A percentile compares a stretch with the other conserved stretches of the same genome.
These are phyloP conservation scores for Claviceps arundinis DNA, from an alignment of 2,329 filamentous ascomycete species.

Conservation along the genomic window DNA sequence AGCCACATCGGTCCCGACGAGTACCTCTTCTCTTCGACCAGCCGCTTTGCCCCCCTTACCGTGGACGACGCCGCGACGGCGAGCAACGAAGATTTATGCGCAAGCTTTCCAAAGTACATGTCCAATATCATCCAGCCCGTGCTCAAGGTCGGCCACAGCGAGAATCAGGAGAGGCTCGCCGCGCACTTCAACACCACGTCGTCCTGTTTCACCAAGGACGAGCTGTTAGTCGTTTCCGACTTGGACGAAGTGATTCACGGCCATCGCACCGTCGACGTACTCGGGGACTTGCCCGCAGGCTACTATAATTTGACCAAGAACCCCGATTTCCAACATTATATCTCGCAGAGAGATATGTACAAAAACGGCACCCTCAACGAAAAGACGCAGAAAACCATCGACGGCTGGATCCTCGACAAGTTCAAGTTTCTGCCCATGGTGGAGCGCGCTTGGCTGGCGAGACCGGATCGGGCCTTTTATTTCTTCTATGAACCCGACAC, in stretches of 20 bases:
- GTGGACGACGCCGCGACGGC: constrained; percentile 13
- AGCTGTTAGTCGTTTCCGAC: constrained; percentile 38
- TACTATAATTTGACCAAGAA: constrained; percentile 22
- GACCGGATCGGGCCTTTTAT: constrained; percentile 38
- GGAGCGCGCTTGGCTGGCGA: constrained; percentile 32
- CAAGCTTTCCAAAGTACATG: constrained; percentile 19
- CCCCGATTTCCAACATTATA: constrained; percentile 25
- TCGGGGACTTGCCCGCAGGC: constrained; percentile 14
- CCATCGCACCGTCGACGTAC: constrained; percentile 30
- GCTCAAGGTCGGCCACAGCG: constrained; percentile 21
- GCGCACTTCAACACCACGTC: constrained; percentile 39
- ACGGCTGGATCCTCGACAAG: constrained; percentile 40
- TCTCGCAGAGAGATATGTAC: constrained; percentile 24
- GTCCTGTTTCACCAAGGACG: constrained; percentile 29
- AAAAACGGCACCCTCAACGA: constrained; percentile 20
- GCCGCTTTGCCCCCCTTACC: constrained; percentile 17
- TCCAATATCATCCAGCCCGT: constrained; percentile 20
- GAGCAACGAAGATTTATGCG: constrained; percentile 16
- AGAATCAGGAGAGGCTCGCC: constrained; percentile 9
- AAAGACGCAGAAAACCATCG: constrained; percentile 18
- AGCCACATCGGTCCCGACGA: constrained; percentile 13
- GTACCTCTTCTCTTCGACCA: constrained; percentile 17
- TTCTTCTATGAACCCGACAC: constrained; percentile 45
- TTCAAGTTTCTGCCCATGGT: constrained; percentile 46
- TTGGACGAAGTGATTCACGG: constrained; percentile 30